Percentiles rank a stretch among this genome's conserved stretches.
phyloP scores from a whole-genome alignment of 2,329 filamentous ascomycete genomes.

The Sordariomycetes sp. region DNA sequence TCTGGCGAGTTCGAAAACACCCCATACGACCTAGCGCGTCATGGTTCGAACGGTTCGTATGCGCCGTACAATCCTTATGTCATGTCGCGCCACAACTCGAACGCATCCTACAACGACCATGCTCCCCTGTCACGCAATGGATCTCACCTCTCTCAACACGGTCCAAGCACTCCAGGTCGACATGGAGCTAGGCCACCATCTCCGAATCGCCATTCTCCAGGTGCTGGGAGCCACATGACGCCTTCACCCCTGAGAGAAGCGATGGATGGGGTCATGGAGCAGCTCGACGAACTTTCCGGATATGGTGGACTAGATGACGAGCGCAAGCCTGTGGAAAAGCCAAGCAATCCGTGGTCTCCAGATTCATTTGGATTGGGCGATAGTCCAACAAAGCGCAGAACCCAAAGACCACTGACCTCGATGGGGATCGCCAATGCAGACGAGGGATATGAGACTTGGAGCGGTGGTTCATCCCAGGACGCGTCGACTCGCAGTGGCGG shows the following conservation, averaged over 20 bases:
- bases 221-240: slow-evolving; percentile 56
- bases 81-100: slow-evolving; percentile 24
- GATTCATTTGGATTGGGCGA: slow-evolving; percentile 64
- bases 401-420: slow-evolving; percentile 49
- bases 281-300: slow-evolving; percentile 67
- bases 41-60: slow-evolving; percentile 28
- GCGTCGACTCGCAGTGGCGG: slow-evolving; percentile 30
- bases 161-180: slow-evolving; percentile 43
- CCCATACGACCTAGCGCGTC: slow-evolving; percentile 10
- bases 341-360: slow-evolving; percentile 76
- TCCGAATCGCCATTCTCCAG: slow-evolving; percentile 22
- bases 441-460: slow-evolving; percentile 51
- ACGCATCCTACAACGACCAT: slow-evolving; percentile 19
- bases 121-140: slow-evolving; percentile 23
- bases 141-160: slow-evolving; percentile 24
- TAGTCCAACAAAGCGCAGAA: slow-evolving; percentile 14
- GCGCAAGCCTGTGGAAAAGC: slow-evolving; percentile 26
- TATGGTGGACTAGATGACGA: slow-evolving; percentile 2
- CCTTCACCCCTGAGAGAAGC: slow-evolving; percentile 88
- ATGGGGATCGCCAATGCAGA: slow-evolving; percentile 58
- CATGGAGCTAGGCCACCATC: slow-evolving; percentile 44
- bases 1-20: slow-evolving; percentile 5
- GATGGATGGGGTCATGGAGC: slow-evolving; percentile 98
- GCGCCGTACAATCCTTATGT: slow-evolving; percentile 16
- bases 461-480: slow-evolving; percentile 42